Evolutionary conservation across 257 asterid genomes (phyloP).

Genomic region (Ajuga chamaepitys): DNA sequence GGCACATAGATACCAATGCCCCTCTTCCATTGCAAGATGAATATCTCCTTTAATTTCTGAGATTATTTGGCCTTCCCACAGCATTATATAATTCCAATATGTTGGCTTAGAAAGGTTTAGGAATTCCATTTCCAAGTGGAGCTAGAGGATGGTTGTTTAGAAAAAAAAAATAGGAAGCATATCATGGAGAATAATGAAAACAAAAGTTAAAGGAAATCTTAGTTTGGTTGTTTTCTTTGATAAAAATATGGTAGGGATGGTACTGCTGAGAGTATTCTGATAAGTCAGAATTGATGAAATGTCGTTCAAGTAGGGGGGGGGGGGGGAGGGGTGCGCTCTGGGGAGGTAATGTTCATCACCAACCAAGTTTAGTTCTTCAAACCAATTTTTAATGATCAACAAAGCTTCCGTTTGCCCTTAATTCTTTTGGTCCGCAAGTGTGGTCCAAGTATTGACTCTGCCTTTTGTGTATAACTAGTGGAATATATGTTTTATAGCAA

Average conservation of each 20-base stretch:
- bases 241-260: neutral
- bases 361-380: too few relatives aligned
- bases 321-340: neutral
- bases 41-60: neutral
- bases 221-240: constrained; percentile 1
- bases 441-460: neutral
- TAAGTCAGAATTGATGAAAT: neutral
- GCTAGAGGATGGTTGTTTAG: neutral
- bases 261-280: neutral
- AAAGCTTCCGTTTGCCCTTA: neutral
- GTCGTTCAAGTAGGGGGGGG: neutral
- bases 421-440: neutral
- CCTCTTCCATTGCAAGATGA: neutral
- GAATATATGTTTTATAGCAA: neutral
- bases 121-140: neutral
- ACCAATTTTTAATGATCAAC: neutral
- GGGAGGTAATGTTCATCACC: neutral
- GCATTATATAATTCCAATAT: neutral
- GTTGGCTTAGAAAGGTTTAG: neutral
- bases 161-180: neutral
- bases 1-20: neutral
- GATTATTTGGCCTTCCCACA: neutral
- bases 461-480: neutral
- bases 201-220: neutral
- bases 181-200: constrained; percentile 1